These are phyloP conservation scores for Penicillium digitatum DNA, from an alignment of 2,329 filamentous ascomycete genomes.

Conservation along the genomic window DNA sequence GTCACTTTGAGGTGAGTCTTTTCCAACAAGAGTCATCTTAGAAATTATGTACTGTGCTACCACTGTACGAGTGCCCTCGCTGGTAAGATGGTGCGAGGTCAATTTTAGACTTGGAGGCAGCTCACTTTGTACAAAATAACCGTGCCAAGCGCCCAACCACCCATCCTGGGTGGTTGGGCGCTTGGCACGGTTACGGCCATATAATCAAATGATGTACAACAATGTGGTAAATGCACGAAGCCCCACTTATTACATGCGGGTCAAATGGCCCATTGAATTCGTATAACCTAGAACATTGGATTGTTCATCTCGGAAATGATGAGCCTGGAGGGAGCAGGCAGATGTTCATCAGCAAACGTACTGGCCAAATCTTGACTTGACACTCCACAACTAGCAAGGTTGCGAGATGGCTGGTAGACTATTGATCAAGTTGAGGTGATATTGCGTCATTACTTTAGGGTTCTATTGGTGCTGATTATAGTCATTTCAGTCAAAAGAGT, in stretches of 20 bases:
- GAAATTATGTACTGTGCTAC: neutral
- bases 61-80: neutral
- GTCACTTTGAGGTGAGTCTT: neutral
- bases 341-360: neutral
- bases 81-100: neutral
- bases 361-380: neutral
- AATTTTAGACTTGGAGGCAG: neutral
- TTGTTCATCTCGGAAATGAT: neutral
- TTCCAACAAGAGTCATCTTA: neutral
- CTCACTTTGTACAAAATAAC: neutral
- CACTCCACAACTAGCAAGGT: neutral
- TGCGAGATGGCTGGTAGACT: neutral
- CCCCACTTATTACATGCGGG: neutral
- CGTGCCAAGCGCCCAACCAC: too few species aligned
- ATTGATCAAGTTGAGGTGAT: neutral
- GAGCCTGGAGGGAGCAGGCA: neutral
- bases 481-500: neutral
- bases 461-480: neutral
- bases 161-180: too few species aligned
- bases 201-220: neutral
- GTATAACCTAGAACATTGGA: neutral
- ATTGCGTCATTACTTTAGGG: neutral
- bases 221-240: neutral
- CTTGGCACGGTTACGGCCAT: too few species aligned
- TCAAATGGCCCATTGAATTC: neutral